Evolutionary conservation across 345 rosid genomes (phyloP).

Genomic region (Salix exigua): DNA sequence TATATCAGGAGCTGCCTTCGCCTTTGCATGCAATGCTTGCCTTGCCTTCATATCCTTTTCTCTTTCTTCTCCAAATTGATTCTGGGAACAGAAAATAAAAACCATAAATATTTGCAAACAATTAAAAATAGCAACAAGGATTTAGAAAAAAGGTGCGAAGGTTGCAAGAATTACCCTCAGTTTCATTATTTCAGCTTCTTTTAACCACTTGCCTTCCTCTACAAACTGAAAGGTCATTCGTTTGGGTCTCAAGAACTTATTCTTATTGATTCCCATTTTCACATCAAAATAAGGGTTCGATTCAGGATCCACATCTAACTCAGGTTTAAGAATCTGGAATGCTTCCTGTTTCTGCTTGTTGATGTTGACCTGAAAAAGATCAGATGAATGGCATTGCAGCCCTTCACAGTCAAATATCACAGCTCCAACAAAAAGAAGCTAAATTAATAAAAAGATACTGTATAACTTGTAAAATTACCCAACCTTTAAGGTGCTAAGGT

Average conservation of each 20-base stretch:
- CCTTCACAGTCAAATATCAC: not conserved
- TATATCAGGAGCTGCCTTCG: slow-evolving; percentile 69
- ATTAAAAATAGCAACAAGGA: not conserved
- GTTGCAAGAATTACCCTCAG: slow-evolving; percentile 48
- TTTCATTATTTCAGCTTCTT: slow-evolving; percentile 80
- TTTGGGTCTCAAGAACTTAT: slow-evolving; percentile 86
- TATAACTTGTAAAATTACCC: slow-evolving; percentile 1
- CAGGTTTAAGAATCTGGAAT: slow-evolving; percentile 95
- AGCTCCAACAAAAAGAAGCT: not conserved
- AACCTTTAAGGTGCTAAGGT: slow-evolving; percentile 96
- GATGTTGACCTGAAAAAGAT: slow-evolving; percentile 74
- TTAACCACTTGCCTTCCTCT: slow-evolving; percentile 96
- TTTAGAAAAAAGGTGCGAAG: not conserved
- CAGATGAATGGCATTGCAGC: not conserved
- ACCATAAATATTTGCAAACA: slow-evolving; percentile 14
- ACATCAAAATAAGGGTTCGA: slow-evolving; percentile 77
- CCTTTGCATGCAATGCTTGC: slow-evolving; percentile 90
- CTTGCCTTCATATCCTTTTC: slow-evolving; percentile 86
- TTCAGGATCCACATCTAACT: slow-evolving; percentile 73
- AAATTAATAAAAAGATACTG: not conserved
- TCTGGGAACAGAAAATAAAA: slow-evolving; percentile 35
- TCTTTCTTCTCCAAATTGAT: slow-evolving; percentile 93
- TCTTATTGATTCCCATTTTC: slow-evolving; percentile 77
- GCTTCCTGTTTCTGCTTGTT: slow-evolving; percentile 96
- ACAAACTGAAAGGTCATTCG: slow-evolving; percentile 89